These are phyloP conservation scores for Malus hybrid DNA, from an alignment of 331 rosid species.

Conservation along the genomic window DNA sequence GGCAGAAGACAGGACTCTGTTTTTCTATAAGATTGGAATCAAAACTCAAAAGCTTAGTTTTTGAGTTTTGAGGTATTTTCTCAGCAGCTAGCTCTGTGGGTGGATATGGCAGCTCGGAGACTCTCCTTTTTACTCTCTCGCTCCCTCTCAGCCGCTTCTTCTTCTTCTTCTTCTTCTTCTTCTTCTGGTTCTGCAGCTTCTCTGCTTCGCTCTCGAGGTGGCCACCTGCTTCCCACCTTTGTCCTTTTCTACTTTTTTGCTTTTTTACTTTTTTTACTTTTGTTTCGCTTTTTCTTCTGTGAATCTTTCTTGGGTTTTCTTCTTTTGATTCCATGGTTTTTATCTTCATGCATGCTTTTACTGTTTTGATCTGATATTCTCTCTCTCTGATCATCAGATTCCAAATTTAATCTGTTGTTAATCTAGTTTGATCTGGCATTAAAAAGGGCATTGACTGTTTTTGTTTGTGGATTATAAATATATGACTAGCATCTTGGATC, in stretches of 20 bases:
- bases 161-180: constrained; percentile 18
- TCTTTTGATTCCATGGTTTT: background rate
- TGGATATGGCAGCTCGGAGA: constrained; percentile 60
- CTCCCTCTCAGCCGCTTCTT: constrained; percentile 27
- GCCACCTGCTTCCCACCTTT: background rate
- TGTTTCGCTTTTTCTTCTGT: background rate
- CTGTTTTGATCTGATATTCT: background rate
- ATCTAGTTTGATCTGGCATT: background rate
- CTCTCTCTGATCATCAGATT: background rate
- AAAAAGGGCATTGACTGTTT: background rate
- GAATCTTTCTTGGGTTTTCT: background rate
- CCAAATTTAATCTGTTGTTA: background rate
- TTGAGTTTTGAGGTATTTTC: background rate
- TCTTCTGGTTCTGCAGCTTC: constrained; percentile 31
- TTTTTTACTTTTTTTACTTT: background rate
- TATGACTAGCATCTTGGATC: background rate
- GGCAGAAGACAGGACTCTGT: background rate
- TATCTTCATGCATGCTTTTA: background rate
- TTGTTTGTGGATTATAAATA: background rate
- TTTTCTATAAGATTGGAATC: background rate
- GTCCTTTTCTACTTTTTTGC: background rate
- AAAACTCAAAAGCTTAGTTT: background rate
- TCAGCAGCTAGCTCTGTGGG: background rate
- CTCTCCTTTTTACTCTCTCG: constrained; percentile 44
- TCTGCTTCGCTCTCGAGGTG: constrained; percentile 44